Base-by-base conservation (phyloP, 257 asterid genomes). In the Jaltomata sinuosa region DNA sequence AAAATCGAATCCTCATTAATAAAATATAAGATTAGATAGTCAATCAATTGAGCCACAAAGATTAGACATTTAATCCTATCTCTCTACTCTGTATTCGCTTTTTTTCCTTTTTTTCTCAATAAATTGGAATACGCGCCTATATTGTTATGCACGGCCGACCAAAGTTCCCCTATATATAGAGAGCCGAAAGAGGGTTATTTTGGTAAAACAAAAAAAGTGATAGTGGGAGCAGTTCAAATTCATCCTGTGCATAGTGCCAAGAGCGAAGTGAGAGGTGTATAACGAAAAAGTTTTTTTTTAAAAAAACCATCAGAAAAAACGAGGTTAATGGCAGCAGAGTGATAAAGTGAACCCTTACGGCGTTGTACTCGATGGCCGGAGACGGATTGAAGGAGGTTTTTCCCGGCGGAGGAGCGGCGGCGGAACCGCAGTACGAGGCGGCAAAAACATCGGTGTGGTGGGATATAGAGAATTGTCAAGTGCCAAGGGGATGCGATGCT, bases 401-500 rank as follows among this genome's bases (percentile, higher is more conserved):
- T n/a, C 53, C 36, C 11, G 25, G 59, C 2, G 80, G 59, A 76
- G 54, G 5, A 47, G 40, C 81, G 84, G 59, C 81, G 85, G 93
- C 94, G 77, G 98, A 95, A 90, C 91, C 89, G 80, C 97, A 91
- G 89, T 95, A 95, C 88, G 85, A 88, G 50, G 76, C 86, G 90
- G 94, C 96, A 62, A 93, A 92, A 90, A 87, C 89, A 11, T 95
- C 97, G 53, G 97, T 93, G 40, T 95, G 98, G 98, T 96, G 98
- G 98, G 98, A 96, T 87, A 93, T 96, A 31, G 99, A 96, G 91
- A 96, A 96, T 85, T 96, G 99, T 81, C 96, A 92, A 65, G 99
- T 94, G 53, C 99, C 97, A 1, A 92, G 90, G 82, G 84, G 85
- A 8, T 90, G 88, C 85, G 95, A 93, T 80, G 92, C 99, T 42